Evolutionary conservation across 2,329 filamentous ascomycete genomes (phyloP).

Genomic region (Albophoma yamanashiensis): DNA sequence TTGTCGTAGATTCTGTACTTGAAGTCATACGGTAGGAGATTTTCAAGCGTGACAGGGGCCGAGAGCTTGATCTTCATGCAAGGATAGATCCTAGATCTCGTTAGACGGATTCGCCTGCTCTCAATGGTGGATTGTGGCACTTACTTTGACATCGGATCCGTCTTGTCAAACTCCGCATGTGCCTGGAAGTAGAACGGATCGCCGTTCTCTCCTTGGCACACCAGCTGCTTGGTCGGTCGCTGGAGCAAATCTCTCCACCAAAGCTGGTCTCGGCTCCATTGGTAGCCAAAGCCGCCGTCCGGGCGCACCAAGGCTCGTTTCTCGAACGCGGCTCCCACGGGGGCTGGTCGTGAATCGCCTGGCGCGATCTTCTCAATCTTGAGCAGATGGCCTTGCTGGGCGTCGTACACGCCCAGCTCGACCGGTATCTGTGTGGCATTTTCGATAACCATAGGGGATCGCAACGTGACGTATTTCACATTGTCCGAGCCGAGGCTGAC

Average conservation of each 20-base stretch:
- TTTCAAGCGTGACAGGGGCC: slow-evolving; percentile 88
- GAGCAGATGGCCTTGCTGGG: slow-evolving; percentile 75
- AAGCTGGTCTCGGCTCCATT: slow-evolving; percentile 81
- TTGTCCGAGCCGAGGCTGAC: slow-evolving; percentile 87
- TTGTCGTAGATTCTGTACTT: slow-evolving; percentile 99
- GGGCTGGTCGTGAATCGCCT: slow-evolving; percentile 79
- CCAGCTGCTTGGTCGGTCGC: slow-evolving; percentile 73
- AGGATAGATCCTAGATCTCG: slow-evolving; percentile 57
- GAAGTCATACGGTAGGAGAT: slow-evolving; percentile 92
- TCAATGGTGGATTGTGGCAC: slow-evolving; percentile 10
- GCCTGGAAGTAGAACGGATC: slow-evolving; percentile 97
- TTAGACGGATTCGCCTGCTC: not conserved
- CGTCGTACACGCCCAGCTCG: slow-evolving; percentile 84
- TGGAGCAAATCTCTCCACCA: slow-evolving; percentile 91
- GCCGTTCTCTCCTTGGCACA: slow-evolving; percentile 76
- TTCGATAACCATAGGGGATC: slow-evolving; percentile 83
- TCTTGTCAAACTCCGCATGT: slow-evolving; percentile 73
- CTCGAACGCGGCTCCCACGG: slow-evolving; percentile 83
- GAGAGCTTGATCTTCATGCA: slow-evolving; percentile 91
- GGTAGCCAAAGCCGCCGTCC: slow-evolving; percentile 92
- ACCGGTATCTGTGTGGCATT: slow-evolving; percentile 96
- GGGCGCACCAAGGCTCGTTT: slow-evolving; percentile 82
- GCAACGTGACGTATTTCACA: slow-evolving; percentile 93
- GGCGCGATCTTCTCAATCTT: slow-evolving; percentile 98
- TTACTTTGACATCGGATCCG: slow-evolving; percentile 69